Evolutionary conservation across 106 monocot genomes (phyloP), one percentile per base, ranked within the genome.

Genomic region (Dendrobium nobile): DNA sequence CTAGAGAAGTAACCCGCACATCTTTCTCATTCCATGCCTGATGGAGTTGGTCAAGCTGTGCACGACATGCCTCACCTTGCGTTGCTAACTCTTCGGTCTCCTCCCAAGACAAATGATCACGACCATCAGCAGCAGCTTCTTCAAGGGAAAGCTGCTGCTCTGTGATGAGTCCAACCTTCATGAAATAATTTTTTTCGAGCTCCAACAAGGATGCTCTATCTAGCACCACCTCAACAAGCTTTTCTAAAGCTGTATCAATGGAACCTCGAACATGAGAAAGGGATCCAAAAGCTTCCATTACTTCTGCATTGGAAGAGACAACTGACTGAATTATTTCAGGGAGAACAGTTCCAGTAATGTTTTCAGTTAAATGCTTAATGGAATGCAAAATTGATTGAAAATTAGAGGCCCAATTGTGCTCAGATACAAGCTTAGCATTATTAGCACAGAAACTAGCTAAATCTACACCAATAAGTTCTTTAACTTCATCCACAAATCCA

Each of bases 41-140:
- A 77, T 95, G 90, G 37, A 99, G 93, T 77, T 86, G 88, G 24
- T 95, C 93, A 75, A 99, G 84, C 80, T 95, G 87, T 84, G 88
- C 83, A 82, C 93, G 91, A 77, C 95, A 99, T 76, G 89, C 82
- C 78, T 99, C 99, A 81, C 89, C 95, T 85, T 99, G 91, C 19
- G 91, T 90, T 80, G 95, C 95, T 80, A 95, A 72, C 74, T 99
- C 99, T 84, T 99, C 99, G 67, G 93, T 95, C 86, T 99, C 99
- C 92, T 99, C 99, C 99, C 99, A 99, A 26, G 92, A 95, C 47
- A 99, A 87, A 88, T 99, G 84, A 54, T 99, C 99, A 54, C 89
- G 86, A 20, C 90, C 92, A 41, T 75, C 88, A 2, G 24, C 43
- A 48, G 91, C 86, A 82, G 99, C 99, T 85, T 93, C 88, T 91